Percentiles rank a stretch among this genome's conserved stretches.
phyloP scores from a whole-genome alignment of 2,329 filamentous ascomycete genomes.

The Curvularia sp. region DNA sequence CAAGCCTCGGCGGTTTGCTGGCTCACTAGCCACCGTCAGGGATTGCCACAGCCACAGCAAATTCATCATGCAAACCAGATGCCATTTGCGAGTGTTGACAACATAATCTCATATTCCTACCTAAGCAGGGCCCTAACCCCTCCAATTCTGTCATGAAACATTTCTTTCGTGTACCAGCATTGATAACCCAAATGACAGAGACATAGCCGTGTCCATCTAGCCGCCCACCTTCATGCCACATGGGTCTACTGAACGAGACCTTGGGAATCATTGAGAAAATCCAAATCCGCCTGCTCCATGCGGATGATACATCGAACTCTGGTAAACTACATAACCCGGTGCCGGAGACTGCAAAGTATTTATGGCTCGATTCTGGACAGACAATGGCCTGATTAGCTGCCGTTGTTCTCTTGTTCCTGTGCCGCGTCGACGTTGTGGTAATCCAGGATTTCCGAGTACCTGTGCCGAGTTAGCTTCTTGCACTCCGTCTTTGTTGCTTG shows the following conservation, averaged over 20 bases:
- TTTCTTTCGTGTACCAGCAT: conserved; percentile 21
- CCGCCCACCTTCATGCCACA: conserved; percentile 19
- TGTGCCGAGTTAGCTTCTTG: conserved; percentile 51
- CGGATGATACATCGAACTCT: conserved; percentile 22
- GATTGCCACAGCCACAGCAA: neutral
- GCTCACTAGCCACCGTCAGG: neutral
- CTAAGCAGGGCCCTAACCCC: conserved; percentile 18
- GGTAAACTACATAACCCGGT: conserved; percentile 20
- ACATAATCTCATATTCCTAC: conserved; percentile 23
- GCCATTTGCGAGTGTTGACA: conserved; percentile 4
- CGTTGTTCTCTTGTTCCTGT: conserved; percentile 45
- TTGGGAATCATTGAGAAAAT: conserved; percentile 26
- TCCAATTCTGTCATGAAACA: conserved; percentile 15
- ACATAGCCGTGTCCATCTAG: conserved; percentile 28
- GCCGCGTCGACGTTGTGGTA: conserved; percentile 93
- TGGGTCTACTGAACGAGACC: conserved; percentile 25
- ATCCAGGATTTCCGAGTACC: conserved; percentile 98
- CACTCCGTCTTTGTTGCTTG: too few relatives aligned
- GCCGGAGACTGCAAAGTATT: conserved; percentile 21
- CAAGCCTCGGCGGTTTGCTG: conserved; percentile 14
- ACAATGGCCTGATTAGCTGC: conserved; percentile 34
- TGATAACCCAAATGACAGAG: conserved; percentile 22
- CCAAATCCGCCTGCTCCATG: conserved; percentile 25
- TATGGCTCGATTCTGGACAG: conserved; percentile 15
- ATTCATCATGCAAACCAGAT: conserved; percentile 5